Conservation (phyloP, 495 filamentous ascomycete species). For the Podospora anserina region DNA sequence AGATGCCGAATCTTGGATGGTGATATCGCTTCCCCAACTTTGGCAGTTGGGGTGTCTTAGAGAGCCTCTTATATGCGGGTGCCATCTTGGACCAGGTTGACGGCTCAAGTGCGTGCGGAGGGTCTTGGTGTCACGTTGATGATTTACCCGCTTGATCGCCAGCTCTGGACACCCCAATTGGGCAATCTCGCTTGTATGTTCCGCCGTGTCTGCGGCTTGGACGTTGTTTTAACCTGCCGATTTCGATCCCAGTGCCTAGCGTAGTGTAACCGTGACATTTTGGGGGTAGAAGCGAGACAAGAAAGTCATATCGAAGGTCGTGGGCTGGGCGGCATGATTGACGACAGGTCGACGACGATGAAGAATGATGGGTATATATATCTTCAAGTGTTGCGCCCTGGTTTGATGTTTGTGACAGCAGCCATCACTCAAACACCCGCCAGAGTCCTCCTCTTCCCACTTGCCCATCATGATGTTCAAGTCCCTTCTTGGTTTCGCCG, state of each 20-base stretch:
- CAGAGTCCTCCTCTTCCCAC: not conserved
- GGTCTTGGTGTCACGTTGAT: not conserved
- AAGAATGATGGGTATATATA: not conserved
- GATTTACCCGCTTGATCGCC: conserved; percentile 2
- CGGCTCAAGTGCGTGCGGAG: not conserved
- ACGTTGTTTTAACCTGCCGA: conserved; percentile 14
- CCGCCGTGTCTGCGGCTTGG: not conserved
- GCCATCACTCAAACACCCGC: not conserved
- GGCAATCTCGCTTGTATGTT: conserved; percentile 4
- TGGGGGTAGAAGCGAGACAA: not conserved
- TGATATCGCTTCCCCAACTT: conserved; percentile 6
- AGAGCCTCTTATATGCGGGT: conserved; percentile 1
- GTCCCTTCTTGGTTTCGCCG: conserved; percentile 22
- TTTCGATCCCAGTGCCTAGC: conserved; percentile 8
- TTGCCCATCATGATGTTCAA: conserved; percentile 20
- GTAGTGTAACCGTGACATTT: conserved; percentile 5
- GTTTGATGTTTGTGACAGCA: not conserved
- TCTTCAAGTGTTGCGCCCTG: not conserved
- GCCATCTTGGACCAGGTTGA: not conserved
- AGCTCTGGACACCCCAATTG: conserved; percentile 1
- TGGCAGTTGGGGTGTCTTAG: not conserved
- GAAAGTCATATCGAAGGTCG: too few relatives aligned
- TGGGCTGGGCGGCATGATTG: not conserved
- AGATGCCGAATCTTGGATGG: conserved; percentile 3
- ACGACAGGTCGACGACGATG: not conserved